A percentile compares a stretch with the other conserved stretches of the same genome.
Evolutionary conservation across 352 stramenopile genomes (phyloP).

Genomic region (Globisporangium camurandrum): DNA sequence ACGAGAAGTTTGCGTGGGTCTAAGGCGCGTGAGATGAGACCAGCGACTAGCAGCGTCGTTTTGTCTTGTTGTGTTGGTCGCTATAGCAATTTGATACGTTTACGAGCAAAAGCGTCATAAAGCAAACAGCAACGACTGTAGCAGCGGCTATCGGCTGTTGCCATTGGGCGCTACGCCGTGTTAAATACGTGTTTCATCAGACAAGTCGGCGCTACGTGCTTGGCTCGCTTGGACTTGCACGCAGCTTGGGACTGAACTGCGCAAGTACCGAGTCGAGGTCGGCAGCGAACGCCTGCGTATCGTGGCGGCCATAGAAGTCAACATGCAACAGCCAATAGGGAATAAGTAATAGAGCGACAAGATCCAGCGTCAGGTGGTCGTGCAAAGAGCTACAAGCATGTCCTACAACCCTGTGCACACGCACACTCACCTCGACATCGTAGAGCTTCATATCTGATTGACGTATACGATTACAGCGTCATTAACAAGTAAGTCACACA

Average conservation of each 20-base stretch:
- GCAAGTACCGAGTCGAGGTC: constrained; percentile 48
- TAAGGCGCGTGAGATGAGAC: constrained; percentile 5
- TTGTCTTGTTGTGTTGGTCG: too few species aligned
- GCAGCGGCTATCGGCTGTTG: too few species aligned
- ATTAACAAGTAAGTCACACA: not conserved
- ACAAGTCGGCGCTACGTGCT: too few species aligned
- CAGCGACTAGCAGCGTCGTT: not conserved
- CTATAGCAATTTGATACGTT: too few species aligned
- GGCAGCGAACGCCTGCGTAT: constrained; percentile 24
- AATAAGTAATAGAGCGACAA: not conserved
- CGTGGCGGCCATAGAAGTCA: not conserved
- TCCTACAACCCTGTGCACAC: too few species aligned
- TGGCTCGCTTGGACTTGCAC: not conserved
- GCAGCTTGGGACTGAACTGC: constrained; percentile 22
- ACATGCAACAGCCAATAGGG: not conserved
- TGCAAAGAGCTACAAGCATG: too few species aligned
- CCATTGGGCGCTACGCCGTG: too few species aligned
- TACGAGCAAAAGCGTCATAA: too few species aligned
- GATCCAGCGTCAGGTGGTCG: not conserved
- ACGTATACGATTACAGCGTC: not conserved
- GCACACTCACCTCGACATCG: constrained; percentile 37
- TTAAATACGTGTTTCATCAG: too few species aligned
- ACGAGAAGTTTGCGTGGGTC: constrained; percentile 55
- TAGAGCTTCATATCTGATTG: constrained; percentile 34
- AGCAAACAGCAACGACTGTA: too few species aligned